Percentiles rank a stretch among this genome's conserved stretches.
These are phyloP conservation scores for Plenodomus lindquistii DNA, from an alignment of 2,329 filamentous ascomycete genomes.

Conservation along the genomic window DNA sequence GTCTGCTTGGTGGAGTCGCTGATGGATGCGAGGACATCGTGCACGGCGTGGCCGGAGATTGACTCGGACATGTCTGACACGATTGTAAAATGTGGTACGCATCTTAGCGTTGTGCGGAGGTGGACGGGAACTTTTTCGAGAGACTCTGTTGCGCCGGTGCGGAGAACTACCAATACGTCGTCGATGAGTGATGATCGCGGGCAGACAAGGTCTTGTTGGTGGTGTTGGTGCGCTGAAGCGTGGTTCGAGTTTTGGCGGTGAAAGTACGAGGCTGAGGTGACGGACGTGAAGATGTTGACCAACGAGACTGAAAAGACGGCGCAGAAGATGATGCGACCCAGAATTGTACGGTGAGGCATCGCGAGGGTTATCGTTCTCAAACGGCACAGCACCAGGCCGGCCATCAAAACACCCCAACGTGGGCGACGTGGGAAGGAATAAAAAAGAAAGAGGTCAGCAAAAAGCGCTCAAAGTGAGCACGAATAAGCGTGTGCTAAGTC, in stretches of 20 bases:
- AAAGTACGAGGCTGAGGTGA: constrained; percentile 34
- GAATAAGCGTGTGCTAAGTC: neutral
- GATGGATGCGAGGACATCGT: constrained; percentile 52
- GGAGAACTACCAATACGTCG: constrained; percentile 62
- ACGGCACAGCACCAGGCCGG: constrained; percentile 25
- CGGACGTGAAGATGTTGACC: constrained; percentile 40
- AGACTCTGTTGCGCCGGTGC: constrained; percentile 64
- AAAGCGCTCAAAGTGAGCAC: neutral
- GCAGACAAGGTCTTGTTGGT: constrained; percentile 29
- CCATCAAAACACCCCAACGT: neutral
- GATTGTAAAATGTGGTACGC: constrained; percentile 59
- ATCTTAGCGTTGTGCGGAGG: constrained; percentile 60
- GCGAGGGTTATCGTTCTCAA: constrained; percentile 2
- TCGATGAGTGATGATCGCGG: constrained; percentile 45
- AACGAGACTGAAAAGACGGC: constrained; percentile 39
- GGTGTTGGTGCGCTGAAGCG: constrained; percentile 24
- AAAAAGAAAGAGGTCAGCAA: neutral
- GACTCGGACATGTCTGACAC: constrained; percentile 64
- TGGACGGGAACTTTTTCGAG: constrained; percentile 61
- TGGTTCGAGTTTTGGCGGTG: constrained; percentile 6
- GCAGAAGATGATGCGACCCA: constrained; percentile 39
- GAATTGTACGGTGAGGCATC: constrained; percentile 39
- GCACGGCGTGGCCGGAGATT: constrained; percentile 55
- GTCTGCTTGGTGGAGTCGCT: constrained; percentile 40
- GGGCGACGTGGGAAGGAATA: neutral